Conservation (phyloP, 2,329 filamentous ascomycete genomes). For the Nectriaceae sp. region DNA sequence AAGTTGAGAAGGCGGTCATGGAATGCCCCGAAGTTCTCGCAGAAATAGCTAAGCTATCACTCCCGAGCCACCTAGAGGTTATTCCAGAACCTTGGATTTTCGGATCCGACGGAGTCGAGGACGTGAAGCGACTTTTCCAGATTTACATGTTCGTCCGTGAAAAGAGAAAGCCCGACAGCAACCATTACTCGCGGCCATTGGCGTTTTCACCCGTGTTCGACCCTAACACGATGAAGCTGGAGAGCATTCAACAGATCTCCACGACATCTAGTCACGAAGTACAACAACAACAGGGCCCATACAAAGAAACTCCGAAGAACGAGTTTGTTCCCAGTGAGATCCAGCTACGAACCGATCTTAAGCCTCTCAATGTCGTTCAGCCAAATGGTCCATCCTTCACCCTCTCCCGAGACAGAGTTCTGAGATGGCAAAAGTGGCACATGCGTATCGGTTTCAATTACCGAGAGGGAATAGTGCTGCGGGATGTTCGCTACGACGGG, state of each 20-base stretch:
- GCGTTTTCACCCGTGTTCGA: conserved; percentile 10
- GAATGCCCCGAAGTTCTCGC: conserved; percentile 2
- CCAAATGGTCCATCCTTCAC: conserved; percentile 9
- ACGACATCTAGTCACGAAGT: neutral
- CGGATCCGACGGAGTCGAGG: conserved; percentile 9
- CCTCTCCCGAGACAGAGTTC: conserved; percentile 7
- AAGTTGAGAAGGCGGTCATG: conserved; percentile 11
- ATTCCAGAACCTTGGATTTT: conserved; percentile 12
- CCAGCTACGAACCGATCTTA: conserved; percentile 3
- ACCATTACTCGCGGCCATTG: conserved; percentile 10
- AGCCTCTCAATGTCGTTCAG: conserved; percentile 4
- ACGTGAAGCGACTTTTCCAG: conserved; percentile 5
- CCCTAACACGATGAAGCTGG: neutral
- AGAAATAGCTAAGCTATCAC: conserved; percentile 6
- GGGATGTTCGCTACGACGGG: conserved; percentile 11
- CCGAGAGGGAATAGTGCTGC: conserved; percentile 8
- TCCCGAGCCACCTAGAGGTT: conserved; percentile 7
- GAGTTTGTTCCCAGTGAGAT: conserved; percentile 7
- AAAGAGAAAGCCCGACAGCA: conserved; percentile 10
- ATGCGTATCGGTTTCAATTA: conserved; percentile 14
- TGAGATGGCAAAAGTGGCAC: conserved; percentile 13
- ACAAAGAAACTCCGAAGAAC: neutral
- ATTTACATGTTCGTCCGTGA: conserved; percentile 13
- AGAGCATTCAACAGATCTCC: neutral
- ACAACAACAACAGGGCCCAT: neutral